Evolutionary conservation across 2,329 filamentous ascomycete genomes (phyloP), one percentile per base, ranked within the genome.

Genomic region (Rutstroemia sp.): DNA sequence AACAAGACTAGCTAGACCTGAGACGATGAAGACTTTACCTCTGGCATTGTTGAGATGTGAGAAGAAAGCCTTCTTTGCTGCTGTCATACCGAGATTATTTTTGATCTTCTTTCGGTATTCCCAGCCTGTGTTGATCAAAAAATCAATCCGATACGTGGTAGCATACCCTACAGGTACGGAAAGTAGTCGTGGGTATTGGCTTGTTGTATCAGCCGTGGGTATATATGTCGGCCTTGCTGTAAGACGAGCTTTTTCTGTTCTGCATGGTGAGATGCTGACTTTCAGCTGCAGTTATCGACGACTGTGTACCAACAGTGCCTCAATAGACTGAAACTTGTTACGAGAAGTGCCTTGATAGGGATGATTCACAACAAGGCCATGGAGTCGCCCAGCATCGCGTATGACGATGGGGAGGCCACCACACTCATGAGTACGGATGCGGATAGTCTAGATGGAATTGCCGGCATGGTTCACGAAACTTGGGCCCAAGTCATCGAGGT

Each of bases 401-500:
- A 69, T 44, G 66, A 69, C 16, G 65, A 71, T 14, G 71, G 70
- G 3, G 68, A 66, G 34, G 69, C 70, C 2, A 62, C 71, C 2
- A 73, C 73, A 0, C 64, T 77, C 0, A 71, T 72, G 64, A 76
- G 69, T 56, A 75, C 68, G 2, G 75, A 77, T 61, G 67, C 71
- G 2, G 69, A 71, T 12, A 67, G 63, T 52, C 61, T 76, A 0
- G 68, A 67, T 1, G 61, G 61, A 0, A 65, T 70, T 5, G 66
- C 64, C 0, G 64, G 67, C 30, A 72, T 76, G 70, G 57, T 73
- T 14, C 74, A 77, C 49, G 74, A 77, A 44, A 70, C 67, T 0
- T 76, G 74, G 73, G 74, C 71, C 0, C 68, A 74, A 14, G 39
- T 70, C 1, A n/a, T 76, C 0, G 75, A 77, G 56, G 69, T 76